Conservation (phyloP, 768 basidiomycete genomes). For the Tulasnella sp. region DNA sequence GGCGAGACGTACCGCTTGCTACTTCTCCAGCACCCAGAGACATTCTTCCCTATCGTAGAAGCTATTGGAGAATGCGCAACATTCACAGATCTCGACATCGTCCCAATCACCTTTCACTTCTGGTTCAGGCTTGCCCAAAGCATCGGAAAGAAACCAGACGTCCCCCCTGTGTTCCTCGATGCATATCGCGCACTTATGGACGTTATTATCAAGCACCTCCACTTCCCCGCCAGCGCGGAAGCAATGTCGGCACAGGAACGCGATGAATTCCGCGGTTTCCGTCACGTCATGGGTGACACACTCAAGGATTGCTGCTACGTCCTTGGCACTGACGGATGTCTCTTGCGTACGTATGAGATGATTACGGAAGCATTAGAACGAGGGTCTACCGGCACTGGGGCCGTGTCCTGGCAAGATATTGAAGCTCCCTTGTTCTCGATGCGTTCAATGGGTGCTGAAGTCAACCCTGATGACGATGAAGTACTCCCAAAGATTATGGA, state of each 20-base stretch:
- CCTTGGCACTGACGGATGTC: constrained; percentile 72
- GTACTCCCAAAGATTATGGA: constrained; percentile 96
- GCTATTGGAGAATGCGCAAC: constrained; percentile 90
- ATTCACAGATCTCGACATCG: constrained; percentile 87
- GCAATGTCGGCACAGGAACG: constrained; percentile 68
- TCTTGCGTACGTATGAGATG: constrained; percentile 67
- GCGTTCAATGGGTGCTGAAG: constrained; percentile 94
- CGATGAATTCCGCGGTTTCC: constrained; percentile 87
- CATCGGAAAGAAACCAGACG: constrained; percentile 60
- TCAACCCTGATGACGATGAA: constrained; percentile 67
- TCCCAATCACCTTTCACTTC: constrained; percentile 94
- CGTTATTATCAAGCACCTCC: constrained; percentile 79
- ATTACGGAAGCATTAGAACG: constrained; percentile 62
- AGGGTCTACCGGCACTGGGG: constrained; percentile 24
- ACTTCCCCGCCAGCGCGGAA: constrained; percentile 67
- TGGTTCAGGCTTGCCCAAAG: constrained; percentile 95
- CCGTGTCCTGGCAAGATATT: constrained; percentile 84
- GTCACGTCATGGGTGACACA: constrained; percentile 98
- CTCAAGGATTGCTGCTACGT: constrained; percentile 97
- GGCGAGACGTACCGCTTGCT: constrained; percentile 91
- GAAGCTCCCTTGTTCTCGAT: constrained; percentile 96
- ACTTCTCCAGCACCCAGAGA: constrained; percentile 77
- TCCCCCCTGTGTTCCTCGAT: constrained; percentile 64
- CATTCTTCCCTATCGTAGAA: constrained; percentile 90
- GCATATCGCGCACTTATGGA: constrained; percentile 75